Evolutionary conservation across 106 monocot genomes (phyloP), one percentile per base, ranked within the genome.

Genomic region (Dactylorhiza incarnata): DNA sequence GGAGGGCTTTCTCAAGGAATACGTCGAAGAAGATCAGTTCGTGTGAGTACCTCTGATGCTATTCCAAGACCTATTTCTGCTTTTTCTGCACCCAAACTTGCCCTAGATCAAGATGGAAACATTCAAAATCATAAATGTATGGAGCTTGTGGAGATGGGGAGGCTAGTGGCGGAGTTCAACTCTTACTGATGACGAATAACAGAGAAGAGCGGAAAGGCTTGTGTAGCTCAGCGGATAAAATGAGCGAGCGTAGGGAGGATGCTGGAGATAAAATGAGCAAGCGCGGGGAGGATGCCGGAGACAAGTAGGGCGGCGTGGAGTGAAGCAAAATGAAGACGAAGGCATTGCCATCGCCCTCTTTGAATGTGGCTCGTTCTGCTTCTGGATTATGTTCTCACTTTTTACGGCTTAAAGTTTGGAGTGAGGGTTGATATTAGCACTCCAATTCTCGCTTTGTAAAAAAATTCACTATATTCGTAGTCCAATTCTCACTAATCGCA

Each of bases 311-410:
- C 22, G 54, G 67, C 22, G 46, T 9, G 55, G 74, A 52, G 66
- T 26, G 77, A 48, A 73, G 74, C 49, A 77, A 59, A 81, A 45
- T 44, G 77, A 73, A 25, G 73, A 74, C 50, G 55, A 26, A n/a
- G 55, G 52, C 80, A 68, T 80, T 72, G 71, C 0, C 3, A 48
- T 37, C 48, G 19, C 19, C 48, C 7, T 48, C n/a, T 17, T 71
- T 48, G 63, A 7, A 7, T 9, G 9, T 65, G 10, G 5, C 11
- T 16, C 49, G 6, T 3, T 6, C 48, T 48, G 9, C 20, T 49
- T 24, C 22, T 22, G 13, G 16, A 72, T 5, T 11, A n/a, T 20
- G 22, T 71, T 44, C 44, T 1, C 6, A 5, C 8, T 15, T 14
- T 29, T 14, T 5, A 68, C 6, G 4, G 15, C 44, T 45, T 45